Evolutionary conservation across 1,284 basidiomycete genomes (phyloP), one percentile per base, ranked within the genome.

Genomic region (Microbotryum violaceum): DNA sequence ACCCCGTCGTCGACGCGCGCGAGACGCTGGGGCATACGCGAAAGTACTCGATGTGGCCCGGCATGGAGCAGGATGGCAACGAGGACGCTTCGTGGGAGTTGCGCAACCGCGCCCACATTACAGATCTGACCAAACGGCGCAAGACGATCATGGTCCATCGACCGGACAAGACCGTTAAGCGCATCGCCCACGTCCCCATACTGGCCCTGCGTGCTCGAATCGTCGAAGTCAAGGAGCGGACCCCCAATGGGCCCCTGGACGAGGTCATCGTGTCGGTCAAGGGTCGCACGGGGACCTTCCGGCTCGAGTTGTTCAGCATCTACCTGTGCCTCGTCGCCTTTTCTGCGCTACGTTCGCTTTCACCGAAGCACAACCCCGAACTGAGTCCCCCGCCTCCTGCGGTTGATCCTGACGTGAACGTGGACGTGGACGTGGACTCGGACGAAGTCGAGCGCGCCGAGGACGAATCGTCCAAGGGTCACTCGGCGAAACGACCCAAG

Each of bases 241-340:
- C 18, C 37, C 52, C 49, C 25, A 56, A 64, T 49, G 58, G 29
- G 4, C 57, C 61, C 6, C 67, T 71, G 55, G 76, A 81, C 62
- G 73, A 72, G 25, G 78, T 79, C 62, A 75, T 81, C 25, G 69
- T 81, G 12, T 73, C 73, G 3, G 63, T 80, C 44, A 69, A 76
- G 31, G 70, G 81, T 9, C 77, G 78, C 27, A 75, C 78, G 37
- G 67, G 82, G 25, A 75, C 78, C 9, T 70, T 79, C 37, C 80
- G 80, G 50, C 78, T 86, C 68, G 82, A 84, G 66, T 78, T 93
- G 44, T 82, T 84, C 16, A 85, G 89, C 73, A 77, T 87, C 21
- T 93, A 92, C 72, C 86, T 85, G 70, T 68, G 80, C 12, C 79
- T 94, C 48, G 78, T 91, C 53, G 87, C 86, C 12, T 65, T 81